These are phyloP conservation scores for Penstemon eatonii DNA, from an alignment of 257 asterid genomes.

Conservation along the genomic window DNA sequence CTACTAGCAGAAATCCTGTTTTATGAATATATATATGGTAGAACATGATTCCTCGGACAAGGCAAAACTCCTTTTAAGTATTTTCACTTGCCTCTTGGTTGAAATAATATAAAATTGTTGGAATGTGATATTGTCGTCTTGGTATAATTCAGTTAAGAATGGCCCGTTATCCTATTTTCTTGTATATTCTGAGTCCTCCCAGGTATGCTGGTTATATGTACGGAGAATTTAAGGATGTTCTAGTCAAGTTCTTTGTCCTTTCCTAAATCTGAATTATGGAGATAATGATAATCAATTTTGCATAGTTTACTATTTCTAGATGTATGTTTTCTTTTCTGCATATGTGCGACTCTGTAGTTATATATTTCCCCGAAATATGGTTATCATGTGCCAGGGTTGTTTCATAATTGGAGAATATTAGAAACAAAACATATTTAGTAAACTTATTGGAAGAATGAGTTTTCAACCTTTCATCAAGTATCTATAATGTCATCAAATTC, in stretches of 20 bases:
- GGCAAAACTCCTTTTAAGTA: constrained; percentile 6
- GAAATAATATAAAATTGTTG: background rate
- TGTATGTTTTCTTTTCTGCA: background rate
- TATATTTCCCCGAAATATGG: background rate
- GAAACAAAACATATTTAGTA: background rate
- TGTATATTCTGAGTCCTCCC: constrained; percentile 1
- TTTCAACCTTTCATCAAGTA: background rate
- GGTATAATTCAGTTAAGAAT: background rate
- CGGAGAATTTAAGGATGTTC: background rate
- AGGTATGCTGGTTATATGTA: background rate
- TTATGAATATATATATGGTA: background rate
- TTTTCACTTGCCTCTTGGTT: constrained; percentile 10
- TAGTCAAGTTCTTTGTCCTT: background rate
- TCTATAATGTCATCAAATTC: background rate
- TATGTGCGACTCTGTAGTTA: constrained; percentile 5
- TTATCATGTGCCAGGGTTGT: background rate
- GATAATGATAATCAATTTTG: background rate
- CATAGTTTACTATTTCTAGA: background rate
- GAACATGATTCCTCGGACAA: constrained; percentile 11
- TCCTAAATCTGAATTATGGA: background rate
- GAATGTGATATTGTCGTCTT: background rate
- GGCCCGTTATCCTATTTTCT: background rate
- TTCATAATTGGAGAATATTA: background rate
- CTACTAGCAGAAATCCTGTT: constrained; percentile 6
- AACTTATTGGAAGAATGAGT: background rate